A percentile compares a stretch with the other conserved stretches of the same genome.
These are phyloP conservation scores for Saccharomycopsis sp. DNA, from an alignment of 805 yeast species.

Conservation along the genomic window DNA sequence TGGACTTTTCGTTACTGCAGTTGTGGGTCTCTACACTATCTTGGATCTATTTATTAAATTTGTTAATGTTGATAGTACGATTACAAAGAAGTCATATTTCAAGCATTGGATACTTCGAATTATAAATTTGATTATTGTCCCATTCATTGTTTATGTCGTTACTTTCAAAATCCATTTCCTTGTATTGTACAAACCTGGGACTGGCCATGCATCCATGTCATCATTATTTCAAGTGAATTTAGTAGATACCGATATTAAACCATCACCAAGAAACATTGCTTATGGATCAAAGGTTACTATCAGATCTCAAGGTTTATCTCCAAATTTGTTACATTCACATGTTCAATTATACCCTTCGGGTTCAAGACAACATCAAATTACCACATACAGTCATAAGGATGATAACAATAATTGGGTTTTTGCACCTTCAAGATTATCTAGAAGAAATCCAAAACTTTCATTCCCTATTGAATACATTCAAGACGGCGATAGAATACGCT, in stretches of 20 bases:
- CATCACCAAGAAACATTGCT: slow-evolving; percentile 63
- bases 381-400: slow-evolving; percentile 88
- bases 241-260: slow-evolving; percentile 53
- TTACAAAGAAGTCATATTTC: slow-evolving; percentile 33
- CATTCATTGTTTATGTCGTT: slow-evolving; percentile 58
- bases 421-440: slow-evolving; percentile 31
- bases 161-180: slow-evolving; percentile 79
- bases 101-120: slow-evolving; percentile 72
- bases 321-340: slow-evolving; percentile 83
- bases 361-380: slow-evolving; percentile 88
- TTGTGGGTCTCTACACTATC: slow-evolving; percentile 53
- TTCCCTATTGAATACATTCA: slow-evolving; percentile 32
- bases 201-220: slow-evolving; percentile 89
- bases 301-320: slow-evolving; percentile 63
- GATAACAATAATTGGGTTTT: slow-evolving; percentile 76
- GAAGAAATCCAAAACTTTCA: not conserved
- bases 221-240: slow-evolving; percentile 86
- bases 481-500: slow-evolving; percentile 62
- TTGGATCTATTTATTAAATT: slow-evolving; percentile 37
- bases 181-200: slow-evolving; percentile 71
- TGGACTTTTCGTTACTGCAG: slow-evolving; percentile 58
- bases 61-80: slow-evolving; percentile 21
- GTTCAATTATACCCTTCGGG: slow-evolving; percentile 83
- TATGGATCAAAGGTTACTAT: slow-evolving; percentile 57
- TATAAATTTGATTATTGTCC: slow-evolving; percentile 59